These are phyloP conservation scores for Austropuccinia psidii DNA, from an alignment of 1,284 basidiomycete genomes.

Conservation along the genomic window DNA sequence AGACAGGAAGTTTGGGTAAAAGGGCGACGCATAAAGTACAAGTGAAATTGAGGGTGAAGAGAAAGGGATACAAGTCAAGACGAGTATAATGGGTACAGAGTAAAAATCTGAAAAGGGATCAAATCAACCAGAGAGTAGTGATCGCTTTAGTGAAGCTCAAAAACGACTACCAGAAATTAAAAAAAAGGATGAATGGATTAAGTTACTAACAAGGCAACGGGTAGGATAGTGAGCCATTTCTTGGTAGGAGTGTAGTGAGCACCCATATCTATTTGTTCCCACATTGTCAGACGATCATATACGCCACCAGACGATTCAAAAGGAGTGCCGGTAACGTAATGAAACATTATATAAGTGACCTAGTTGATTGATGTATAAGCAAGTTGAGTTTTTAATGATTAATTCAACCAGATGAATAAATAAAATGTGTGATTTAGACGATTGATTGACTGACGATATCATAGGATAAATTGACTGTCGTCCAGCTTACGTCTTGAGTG, in stretches of 20 bases:
- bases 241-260: conserved; percentile 97
- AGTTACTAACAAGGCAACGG: conserved; percentile 82
- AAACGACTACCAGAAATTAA: not conserved
- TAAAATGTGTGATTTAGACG: not conserved
- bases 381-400: not conserved
- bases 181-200: not conserved
- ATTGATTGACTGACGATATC: conserved; percentile 61
- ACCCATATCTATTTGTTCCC: conserved; percentile 99
- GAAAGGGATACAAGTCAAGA: conserved; percentile 74
- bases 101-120: conserved; percentile 62
- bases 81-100: conserved; percentile 92
- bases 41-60: conserved; percentile 84
- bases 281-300: conserved; percentile 93
- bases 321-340: conserved; percentile 93
- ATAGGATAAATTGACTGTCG: conserved; percentile 84
- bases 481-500: conserved; percentile 91
- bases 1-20: conserved; percentile 91
- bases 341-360: conserved; percentile 97
- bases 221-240: conserved; percentile 91
- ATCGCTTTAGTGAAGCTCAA: not conserved
- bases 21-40: conserved; percentile 72
- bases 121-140: not conserved
- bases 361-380: conserved; percentile 46
- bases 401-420: not conserved
- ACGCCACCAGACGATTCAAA: conserved; percentile 86